These are phyloP conservation scores for Zymoseptoria ardabiliae DNA, from an alignment of 2,329 filamentous ascomycete species.

Conservation along the genomic window DNA sequence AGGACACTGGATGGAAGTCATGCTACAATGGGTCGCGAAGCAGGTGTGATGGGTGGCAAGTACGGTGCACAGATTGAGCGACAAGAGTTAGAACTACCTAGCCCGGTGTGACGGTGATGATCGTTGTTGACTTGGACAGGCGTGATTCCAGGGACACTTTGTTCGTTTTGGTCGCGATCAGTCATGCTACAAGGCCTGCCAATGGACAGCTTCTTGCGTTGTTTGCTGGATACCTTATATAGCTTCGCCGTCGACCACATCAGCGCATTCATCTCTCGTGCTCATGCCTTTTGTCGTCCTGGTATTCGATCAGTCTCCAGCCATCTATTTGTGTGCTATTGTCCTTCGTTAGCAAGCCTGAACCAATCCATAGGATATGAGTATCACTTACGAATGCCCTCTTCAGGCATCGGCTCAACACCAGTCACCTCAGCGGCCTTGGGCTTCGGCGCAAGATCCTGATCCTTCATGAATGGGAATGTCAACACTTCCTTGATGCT, in stretches of 20 bases:
- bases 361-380: background rate
- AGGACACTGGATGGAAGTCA: background rate
- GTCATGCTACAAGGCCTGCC: background rate
- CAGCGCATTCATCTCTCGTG: background rate
- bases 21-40: background rate
- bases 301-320: background rate
- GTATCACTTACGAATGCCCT: conserved; percentile 34
- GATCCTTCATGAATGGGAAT: conserved; percentile 84
- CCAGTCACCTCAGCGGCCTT: conserved; percentile 57
- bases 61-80: too few relatives aligned
- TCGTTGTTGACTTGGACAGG: too few relatives aligned
- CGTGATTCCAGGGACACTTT: background rate
- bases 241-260: background rate
- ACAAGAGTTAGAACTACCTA: too few relatives aligned
- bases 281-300: background rate
- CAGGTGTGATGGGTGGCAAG: background rate
- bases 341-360: background rate
- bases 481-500: conserved; percentile 92
- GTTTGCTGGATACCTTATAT: background rate
- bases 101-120: too few relatives aligned
- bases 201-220: background rate
- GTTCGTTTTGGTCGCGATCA: background rate
- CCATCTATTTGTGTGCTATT: background rate
- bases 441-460: conserved; percentile 35
- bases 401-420: conserved; percentile 51